phyloP scores from a whole-genome alignment of 106 monocot genomes.

The Cymbidium sinense region DNA sequence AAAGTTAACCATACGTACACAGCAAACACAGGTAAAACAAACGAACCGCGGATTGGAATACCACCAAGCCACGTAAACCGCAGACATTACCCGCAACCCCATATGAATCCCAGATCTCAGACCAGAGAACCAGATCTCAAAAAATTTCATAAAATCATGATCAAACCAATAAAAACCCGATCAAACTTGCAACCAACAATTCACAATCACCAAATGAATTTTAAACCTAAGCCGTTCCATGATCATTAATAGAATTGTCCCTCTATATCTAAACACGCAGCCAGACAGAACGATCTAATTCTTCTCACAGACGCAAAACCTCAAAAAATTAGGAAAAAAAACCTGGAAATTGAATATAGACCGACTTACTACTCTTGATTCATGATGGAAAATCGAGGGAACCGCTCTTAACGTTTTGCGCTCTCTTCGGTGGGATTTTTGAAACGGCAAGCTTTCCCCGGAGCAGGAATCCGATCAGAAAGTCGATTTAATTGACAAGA shows the following conservation, averaged over 20 bases:
- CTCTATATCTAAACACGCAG: neutral
- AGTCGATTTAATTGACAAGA: too few relatives aligned
- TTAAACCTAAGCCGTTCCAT: too few relatives aligned
- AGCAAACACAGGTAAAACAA: too few relatives aligned
- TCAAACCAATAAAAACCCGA: neutral
- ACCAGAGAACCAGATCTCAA: neutral
- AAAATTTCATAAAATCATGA: neutral
- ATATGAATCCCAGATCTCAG: neutral
- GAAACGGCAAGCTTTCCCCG: neutral
- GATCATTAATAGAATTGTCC: neutral
- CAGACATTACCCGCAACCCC: neutral
- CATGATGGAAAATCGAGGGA: conserved; percentile 10
- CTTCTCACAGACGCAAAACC: neutral
- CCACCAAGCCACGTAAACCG: neutral
- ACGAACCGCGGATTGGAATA: too few relatives aligned
- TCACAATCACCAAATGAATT: too few relatives aligned
- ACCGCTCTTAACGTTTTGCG: neutral
- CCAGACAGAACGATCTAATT: neutral
- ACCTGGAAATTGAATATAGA: neutral
- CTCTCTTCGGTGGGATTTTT: neutral
- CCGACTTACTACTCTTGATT: conserved; percentile 34
- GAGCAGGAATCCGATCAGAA: neutral
- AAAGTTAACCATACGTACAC: too few relatives aligned
- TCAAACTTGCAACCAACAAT: neutral
- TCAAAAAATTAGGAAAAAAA: neutral